These are phyloP conservation scores for Neonectria ditissima DNA, from an alignment of 2,329 filamentous ascomycete species.

Conservation along the genomic window DNA sequence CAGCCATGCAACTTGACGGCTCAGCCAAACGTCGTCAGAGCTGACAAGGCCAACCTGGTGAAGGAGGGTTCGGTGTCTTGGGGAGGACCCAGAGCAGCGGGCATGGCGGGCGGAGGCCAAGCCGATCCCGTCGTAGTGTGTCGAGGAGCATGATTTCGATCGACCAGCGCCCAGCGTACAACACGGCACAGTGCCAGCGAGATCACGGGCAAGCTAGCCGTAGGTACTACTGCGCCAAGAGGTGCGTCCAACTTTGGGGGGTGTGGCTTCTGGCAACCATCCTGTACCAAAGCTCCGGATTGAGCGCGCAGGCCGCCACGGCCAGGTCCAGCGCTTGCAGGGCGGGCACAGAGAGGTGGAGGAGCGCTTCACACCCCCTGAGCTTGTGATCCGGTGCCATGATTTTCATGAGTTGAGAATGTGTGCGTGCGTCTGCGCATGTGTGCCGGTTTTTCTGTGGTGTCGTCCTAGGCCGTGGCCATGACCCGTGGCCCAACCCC, in stretches of 20 bases:
- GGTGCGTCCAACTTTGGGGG: constrained; percentile 15
- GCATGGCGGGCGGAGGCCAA: constrained; percentile 27
- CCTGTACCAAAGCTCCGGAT: constrained; percentile 36
- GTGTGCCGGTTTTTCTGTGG: neutral
- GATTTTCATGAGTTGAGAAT: constrained; percentile 15
- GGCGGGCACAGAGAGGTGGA: constrained; percentile 6
- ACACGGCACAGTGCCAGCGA: constrained; percentile 28
- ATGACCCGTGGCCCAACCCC: constrained; percentile 6
- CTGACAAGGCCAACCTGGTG: constrained; percentile 8
- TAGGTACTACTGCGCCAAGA: constrained; percentile 5
- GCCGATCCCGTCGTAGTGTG: constrained; percentile 27
- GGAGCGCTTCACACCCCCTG: constrained; percentile 15
- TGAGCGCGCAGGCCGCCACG: constrained; percentile 21
- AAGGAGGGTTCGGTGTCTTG: constrained; percentile 9
- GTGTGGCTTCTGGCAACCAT: constrained; percentile 24
- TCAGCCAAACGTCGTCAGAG: constrained; percentile 17
- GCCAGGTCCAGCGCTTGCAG: constrained; percentile 15
- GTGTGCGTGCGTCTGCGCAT: constrained; percentile 5
- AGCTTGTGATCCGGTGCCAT: constrained; percentile 10
- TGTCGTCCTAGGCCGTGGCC: neutral
- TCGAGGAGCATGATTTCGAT: constrained; percentile 32
- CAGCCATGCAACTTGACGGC: constrained; percentile 15
- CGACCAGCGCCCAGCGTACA: constrained; percentile 27
- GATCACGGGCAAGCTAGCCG: constrained; percentile 13
- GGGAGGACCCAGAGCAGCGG: constrained; percentile 32